Conservation (phyloP, 2,329 filamentous ascomycete species). For the Pseudogymnoascus pannorum region DNA sequence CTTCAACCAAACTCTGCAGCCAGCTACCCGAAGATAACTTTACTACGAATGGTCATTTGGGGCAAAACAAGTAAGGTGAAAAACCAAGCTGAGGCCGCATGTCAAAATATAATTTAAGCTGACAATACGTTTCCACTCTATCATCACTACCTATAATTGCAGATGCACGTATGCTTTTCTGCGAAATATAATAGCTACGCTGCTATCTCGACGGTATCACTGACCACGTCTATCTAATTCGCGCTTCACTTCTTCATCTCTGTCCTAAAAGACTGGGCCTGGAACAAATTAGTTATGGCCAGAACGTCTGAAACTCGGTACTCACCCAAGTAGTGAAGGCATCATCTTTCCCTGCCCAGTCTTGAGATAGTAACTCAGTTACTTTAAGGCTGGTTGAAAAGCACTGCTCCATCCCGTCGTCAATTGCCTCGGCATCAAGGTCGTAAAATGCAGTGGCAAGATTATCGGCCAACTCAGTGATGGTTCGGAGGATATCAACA, state of each 20-base stretch:
- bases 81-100: not conserved
- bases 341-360: slow-evolving; percentile 61
- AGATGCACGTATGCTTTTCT: not conserved
- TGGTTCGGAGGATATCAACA: slow-evolving; percentile 45
- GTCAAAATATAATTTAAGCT: not conserved
- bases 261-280: slow-evolving; percentile 39
- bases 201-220: not conserved
- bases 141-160: not conserved
- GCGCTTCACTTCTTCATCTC: slow-evolving; percentile 39
- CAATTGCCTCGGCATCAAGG: slow-evolving; percentile 51
- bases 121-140: not conserved
- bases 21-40: not conserved
- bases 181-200: not conserved
- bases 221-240: not conserved
- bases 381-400: slow-evolving; percentile 51
- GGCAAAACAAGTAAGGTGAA: not conserved
- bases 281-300: not conserved
- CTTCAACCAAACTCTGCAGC: not conserved
- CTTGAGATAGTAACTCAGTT: slow-evolving; percentile 46
- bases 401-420: slow-evolving; percentile 50
- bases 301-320: not conserved
- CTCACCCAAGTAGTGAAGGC: slow-evolving; percentile 69
- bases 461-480: slow-evolving; percentile 64
- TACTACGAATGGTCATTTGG: not conserved
- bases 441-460: slow-evolving; percentile 68